Conservation (phyloP, 1,284 basidiomycete species). For the Malassezia cuniculi region DNA sequence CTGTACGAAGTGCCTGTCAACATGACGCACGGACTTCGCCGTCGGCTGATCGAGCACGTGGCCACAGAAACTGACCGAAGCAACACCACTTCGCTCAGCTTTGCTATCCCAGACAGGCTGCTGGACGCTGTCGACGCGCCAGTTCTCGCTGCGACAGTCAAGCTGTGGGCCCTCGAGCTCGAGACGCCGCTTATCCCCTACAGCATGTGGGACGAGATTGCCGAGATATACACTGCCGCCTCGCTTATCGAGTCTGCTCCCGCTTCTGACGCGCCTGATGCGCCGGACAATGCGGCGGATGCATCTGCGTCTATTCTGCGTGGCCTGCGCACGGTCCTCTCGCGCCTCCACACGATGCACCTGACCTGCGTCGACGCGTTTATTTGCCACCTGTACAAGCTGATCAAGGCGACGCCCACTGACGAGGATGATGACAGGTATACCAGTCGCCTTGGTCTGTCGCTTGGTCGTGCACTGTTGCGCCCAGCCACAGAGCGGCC, state of each 20-base stretch:
- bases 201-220: constrained; percentile 36
- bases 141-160: constrained; percentile 67
- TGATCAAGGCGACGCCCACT: constrained; percentile 56
- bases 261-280: not conserved
- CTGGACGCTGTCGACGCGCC: constrained; percentile 49
- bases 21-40: constrained; percentile 67
- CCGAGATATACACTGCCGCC: constrained; percentile 32
- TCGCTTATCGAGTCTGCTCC: not conserved
- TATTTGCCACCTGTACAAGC: constrained; percentile 59
- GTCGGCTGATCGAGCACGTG: constrained; percentile 54
- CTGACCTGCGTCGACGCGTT: constrained; percentile 68
- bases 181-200: constrained; percentile 25
- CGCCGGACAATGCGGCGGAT: constrained; percentile 3
- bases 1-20: constrained; percentile 64
- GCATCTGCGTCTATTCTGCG: constrained; percentile 61
- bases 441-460: constrained; percentile 69
- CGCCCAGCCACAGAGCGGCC: constrained; percentile 71
- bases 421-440: constrained; percentile 60
- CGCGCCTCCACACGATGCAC: constrained; percentile 64
- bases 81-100: constrained; percentile 8
- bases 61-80: constrained; percentile 15
- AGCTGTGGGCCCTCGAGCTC: constrained; percentile 55
- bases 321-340: constrained; percentile 58
- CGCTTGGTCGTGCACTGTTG: constrained; percentile 69
- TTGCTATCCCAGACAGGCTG: constrained; percentile 8